phyloP scores from a whole-genome alignment of 768 basidiomycete species.

The Heimioporus sp. region DNA sequence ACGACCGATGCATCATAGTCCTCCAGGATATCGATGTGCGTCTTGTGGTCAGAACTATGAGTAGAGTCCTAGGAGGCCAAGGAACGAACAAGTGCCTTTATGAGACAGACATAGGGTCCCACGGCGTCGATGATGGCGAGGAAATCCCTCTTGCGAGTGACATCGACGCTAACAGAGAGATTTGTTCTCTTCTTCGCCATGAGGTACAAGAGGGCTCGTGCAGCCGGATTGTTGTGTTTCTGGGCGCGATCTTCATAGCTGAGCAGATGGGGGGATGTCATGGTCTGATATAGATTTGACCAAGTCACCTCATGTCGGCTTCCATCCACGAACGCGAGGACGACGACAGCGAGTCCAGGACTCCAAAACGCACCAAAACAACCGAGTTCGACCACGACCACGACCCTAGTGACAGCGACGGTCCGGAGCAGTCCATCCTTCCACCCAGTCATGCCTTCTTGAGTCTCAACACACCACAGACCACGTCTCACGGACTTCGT shows the following conservation, averaged over 20 bases:
- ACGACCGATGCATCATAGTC: constrained; percentile 82
- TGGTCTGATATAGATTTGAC: constrained; percentile 4
- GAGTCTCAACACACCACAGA: constrained; percentile 52
- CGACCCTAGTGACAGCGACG: neutral
- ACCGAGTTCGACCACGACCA: constrained; percentile 18
- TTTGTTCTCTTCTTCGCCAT: constrained; percentile 89
- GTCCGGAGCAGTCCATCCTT: constrained; percentile 36
- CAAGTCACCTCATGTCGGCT: constrained; percentile 23
- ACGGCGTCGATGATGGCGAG: constrained; percentile 85
- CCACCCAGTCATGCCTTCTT: constrained; percentile 77
- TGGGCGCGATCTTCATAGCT: constrained; percentile 63
- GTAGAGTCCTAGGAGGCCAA: constrained; percentile 9
- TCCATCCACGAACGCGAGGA: constrained; percentile 52
- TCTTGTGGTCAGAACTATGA: constrained; percentile 52
- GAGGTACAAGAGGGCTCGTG: constrained; percentile 70
- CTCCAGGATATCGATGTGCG: constrained; percentile 93
- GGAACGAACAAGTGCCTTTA: constrained; percentile 65
- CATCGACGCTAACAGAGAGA: constrained; percentile 95
- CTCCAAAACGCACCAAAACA: constrained; percentile 39
- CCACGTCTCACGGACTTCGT: constrained; percentile 50
- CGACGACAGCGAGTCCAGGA: constrained; percentile 37
- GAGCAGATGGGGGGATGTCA: constrained; percentile 40
- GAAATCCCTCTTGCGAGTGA: constrained; percentile 75
- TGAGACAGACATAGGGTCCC: constrained; percentile 86
- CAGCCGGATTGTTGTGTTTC: constrained; percentile 69